Conservation (phyloP, 352 stramenopile genomes). For the Phytophthora ohioensis region DNA sequence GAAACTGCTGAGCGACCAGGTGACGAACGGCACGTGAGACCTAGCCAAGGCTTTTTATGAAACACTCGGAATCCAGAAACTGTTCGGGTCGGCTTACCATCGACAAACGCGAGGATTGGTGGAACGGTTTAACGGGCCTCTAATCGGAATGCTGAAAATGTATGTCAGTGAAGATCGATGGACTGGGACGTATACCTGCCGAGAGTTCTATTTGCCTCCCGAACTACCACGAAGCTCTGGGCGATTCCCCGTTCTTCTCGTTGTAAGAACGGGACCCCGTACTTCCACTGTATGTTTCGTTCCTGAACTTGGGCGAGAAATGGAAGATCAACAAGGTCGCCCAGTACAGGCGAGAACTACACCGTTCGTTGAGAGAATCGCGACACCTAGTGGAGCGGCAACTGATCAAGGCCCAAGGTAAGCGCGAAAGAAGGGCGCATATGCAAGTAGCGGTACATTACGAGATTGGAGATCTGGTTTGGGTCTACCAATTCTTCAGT, state of each 20-base stretch:
- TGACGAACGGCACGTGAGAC: conserved; percentile 2
- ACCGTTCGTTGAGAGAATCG: conserved; percentile 2
- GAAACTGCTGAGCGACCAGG: conserved; percentile 11
- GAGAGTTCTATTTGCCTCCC: conserved; percentile 18
- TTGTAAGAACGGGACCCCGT: not conserved
- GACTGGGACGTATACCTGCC: too few relatives aligned
- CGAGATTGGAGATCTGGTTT: conserved; percentile 2
- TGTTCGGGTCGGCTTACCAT: conserved; percentile 6
- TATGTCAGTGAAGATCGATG: not conserved
- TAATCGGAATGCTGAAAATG: conserved; percentile 10
- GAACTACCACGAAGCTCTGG: conserved; percentile 12
- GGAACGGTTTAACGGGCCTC: conserved; percentile 12
- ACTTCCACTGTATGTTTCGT: conserved; percentile 2
- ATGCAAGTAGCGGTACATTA: not conserved
- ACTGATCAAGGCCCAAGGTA: conserved; percentile 10
- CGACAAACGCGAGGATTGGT: conserved; percentile 5
- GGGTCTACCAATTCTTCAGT: conserved; percentile 19
- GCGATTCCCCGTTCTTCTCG: conserved; percentile 4
- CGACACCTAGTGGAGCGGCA: conserved; percentile 8
- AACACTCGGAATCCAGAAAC: conserved; percentile 9
- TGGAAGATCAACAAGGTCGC: conserved; percentile 19
- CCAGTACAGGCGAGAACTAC: not conserved
- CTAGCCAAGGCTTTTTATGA: conserved; percentile 1
- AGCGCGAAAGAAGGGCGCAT: not conserved
- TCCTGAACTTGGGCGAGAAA: conserved; percentile 12